These are phyloP conservation scores for Cadophora luteo-olivacea DNA, from an alignment of 2,329 filamentous ascomycete genomes.

Conservation along the genomic window DNA sequence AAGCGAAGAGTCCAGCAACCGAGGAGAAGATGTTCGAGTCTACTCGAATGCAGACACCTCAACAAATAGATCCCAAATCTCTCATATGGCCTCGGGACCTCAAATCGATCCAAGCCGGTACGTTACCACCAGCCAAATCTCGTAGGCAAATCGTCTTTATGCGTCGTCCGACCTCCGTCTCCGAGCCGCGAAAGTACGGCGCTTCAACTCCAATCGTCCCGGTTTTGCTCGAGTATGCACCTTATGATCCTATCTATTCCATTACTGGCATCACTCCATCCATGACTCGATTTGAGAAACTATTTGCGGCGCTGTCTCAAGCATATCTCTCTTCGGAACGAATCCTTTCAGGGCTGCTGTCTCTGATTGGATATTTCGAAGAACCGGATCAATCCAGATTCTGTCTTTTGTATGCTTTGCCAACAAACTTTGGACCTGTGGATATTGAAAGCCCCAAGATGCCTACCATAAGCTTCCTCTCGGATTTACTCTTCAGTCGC, in stretches of 20 bases:
- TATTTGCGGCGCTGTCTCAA: constrained; percentile 59
- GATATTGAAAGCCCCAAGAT: constrained; percentile 57
- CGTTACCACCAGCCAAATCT: constrained; percentile 41
- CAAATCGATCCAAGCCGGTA: constrained; percentile 34
- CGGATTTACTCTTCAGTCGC: constrained; percentile 57
- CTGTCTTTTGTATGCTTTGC: constrained; percentile 78
- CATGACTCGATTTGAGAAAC: constrained; percentile 68
- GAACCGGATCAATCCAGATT: constrained; percentile 73
- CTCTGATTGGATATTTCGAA: constrained; percentile 74
- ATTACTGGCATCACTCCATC: constrained; percentile 68
- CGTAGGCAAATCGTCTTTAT: constrained; percentile 47
- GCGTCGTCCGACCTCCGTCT: constrained; percentile 36
- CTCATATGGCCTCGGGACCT: constrained; percentile 53
- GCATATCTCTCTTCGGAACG: constrained; percentile 52
- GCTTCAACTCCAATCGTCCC: constrained; percentile 45
- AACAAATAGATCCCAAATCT: constrained; percentile 61
- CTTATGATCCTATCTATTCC: constrained; percentile 67
- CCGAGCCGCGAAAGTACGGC: constrained; percentile 35
- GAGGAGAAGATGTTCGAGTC: constrained; percentile 57
- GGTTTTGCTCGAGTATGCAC: constrained; percentile 75
- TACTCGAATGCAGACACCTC: constrained; percentile 65
- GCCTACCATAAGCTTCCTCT: constrained; percentile 54
- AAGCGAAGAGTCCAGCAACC: constrained; percentile 42
- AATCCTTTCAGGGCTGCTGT: constrained; percentile 66
- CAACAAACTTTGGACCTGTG: constrained; percentile 66